Evolutionary conservation across 805 yeast species (phyloP), one percentile per base, ranked within the genome.

Genomic region (Saccharomyces kudriavzevii): DNA sequence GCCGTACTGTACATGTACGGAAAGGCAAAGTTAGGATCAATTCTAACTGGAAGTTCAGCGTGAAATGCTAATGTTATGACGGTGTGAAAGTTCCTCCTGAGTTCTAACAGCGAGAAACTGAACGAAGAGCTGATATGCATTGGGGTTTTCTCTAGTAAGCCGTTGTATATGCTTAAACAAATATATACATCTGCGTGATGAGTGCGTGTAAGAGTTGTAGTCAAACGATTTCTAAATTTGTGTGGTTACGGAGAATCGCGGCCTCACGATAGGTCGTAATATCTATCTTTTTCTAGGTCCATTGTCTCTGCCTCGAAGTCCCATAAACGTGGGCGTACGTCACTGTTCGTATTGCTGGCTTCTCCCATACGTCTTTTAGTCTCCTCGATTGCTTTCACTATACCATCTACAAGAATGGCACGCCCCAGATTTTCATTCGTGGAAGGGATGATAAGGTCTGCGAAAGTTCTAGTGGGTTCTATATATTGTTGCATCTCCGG

Each of bases 361-460:
- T 48, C 45, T 14, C 31, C 43, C 8, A 51, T 54, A 17, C 52
- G 52, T 6, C 58, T 61, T 40, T 56, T 58, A 43, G 52, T 54
- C 24, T 58, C 61, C 47, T 67, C 63, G 13, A 68, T 61, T 3
- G 65, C 60, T 51, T 66, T 65, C 8, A 60, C 63, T 24, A 69
- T 65, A 13, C 72, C 71, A 53, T 69, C 69, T 3, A 67, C 59
- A 5, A 69, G 54, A 6, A 69, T 64, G 0, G 61, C 66, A 25
- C 59, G 50, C 6, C 70, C 71, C 20, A 66, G 54, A 22, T 48
- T 49, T 26, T 66, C 70, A 51, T 61, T 64, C 14, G 59, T 55
- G 49, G 60, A 57, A 27, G 71, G 72, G 17, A 69, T 65, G 31
- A 69, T 67, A 31, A 69, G 51, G 49, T 69, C 69, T 11, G 72